Percentiles rank a stretch among this genome's conserved stretches.
Evolutionary conservation across 2,329 filamentous ascomycete genomes (phyloP).

Genomic region (Graphilbum fragrans): DNA sequence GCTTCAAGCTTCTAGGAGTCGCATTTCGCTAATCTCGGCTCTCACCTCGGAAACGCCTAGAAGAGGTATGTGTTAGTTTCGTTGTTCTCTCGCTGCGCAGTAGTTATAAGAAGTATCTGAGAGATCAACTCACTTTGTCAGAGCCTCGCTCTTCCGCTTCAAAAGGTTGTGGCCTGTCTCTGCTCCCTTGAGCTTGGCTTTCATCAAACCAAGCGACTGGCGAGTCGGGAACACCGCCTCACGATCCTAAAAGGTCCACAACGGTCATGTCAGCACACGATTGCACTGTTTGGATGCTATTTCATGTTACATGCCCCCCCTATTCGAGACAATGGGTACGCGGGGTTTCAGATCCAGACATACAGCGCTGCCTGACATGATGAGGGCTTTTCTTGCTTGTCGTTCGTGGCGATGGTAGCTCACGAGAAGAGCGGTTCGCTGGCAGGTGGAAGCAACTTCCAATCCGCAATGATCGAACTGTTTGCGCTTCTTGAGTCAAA

Average conservation of each 20-base stretch:
- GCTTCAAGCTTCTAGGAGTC: too few relatives aligned
- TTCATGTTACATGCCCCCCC: too few relatives aligned
- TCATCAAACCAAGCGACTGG: conserved; percentile 94
- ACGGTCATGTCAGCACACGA: not conserved
- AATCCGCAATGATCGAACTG: too few relatives aligned
- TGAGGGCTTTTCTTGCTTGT: conserved; percentile 9
- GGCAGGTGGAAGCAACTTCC: too few relatives aligned
- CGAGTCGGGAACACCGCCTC: conserved; percentile 96
- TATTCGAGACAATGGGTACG: too few relatives aligned
- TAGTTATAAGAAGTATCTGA: too few relatives aligned
- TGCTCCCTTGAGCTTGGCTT: conserved; percentile 90
- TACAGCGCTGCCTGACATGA: conserved; percentile 14
- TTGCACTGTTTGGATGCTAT: too few relatives aligned
- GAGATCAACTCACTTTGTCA: conserved; percentile 65
- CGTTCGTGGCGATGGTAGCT: too few relatives aligned
- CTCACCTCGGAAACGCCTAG: not conserved
- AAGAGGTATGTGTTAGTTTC: not conserved
- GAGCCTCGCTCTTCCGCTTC: conserved; percentile 94
- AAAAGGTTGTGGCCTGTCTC: conserved; percentile 86
- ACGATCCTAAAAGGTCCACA: conserved; percentile 51
- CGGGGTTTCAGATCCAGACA: too few relatives aligned
- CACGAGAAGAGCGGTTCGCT: too few relatives aligned
- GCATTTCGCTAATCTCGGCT: not conserved
- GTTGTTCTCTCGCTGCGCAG: too few relatives aligned
- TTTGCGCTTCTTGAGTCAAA: too few relatives aligned